Percentiles rank a stretch among this genome's conserved stretches.
Conservation (phyloP, 345 rosid species). For the Rhodamnia argentea region DNA sequence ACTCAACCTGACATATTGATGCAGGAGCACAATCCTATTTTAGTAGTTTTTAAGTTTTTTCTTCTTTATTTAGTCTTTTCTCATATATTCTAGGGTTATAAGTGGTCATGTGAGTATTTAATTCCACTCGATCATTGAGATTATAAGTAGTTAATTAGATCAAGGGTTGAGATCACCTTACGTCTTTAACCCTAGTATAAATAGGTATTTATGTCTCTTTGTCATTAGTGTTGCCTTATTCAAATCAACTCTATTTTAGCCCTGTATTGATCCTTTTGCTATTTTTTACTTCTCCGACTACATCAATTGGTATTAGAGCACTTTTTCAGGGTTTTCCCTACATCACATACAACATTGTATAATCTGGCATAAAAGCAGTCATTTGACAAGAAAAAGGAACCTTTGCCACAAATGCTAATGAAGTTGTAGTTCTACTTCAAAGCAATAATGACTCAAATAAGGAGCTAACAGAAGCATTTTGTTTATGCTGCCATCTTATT, state of each 20-base stretch:
- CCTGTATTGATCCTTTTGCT: not conserved
- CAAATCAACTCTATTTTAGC: not conserved
- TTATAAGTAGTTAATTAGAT: not conserved
- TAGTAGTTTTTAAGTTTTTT: not conserved
- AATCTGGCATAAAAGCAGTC: not conserved
- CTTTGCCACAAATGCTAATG: not conserved
- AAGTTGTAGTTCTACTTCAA: not conserved
- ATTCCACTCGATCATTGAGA: not conserved
- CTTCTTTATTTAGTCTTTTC: not conserved
- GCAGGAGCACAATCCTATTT: not conserved
- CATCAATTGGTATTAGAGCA: not conserved
- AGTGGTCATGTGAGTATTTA: not conserved
- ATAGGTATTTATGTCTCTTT: not conserved
- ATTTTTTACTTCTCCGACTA: not conserved
- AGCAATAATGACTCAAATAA: not conserved
- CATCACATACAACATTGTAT: not conserved
- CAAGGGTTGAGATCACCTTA: not conserved
- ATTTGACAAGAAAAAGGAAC: not conserved
- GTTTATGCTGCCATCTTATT: not conserved
- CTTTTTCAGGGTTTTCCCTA: not conserved
- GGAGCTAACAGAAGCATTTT: not conserved
- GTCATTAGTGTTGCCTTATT: not conserved
- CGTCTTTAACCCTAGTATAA: not conserved
- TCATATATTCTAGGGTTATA: not conserved
- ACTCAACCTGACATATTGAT: not conserved